Evolutionary conservation across 169 alveolate genomes (phyloP), one percentile per base, ranked within the genome.

Genomic region (Plasmodium gallinaceum): DNA sequence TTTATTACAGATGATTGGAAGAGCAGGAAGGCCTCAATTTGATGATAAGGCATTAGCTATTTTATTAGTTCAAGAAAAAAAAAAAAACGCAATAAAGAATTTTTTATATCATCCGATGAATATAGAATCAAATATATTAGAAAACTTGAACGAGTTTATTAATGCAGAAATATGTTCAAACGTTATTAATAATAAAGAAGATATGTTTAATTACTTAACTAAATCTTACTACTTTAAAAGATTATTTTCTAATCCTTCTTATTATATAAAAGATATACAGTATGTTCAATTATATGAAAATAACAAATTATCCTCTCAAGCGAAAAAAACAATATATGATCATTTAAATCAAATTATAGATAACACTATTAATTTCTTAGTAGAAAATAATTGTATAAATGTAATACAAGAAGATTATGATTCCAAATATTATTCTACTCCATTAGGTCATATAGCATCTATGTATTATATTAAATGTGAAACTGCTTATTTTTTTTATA

Each of bases 1-100:
- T 70, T 88, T 93, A 39, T 24, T 64, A 42, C 98, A 97, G 96
- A 98, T 98, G 99, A 98, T 98, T 88, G 99, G 99, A 22, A 97
- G 99, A 88, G 99, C 99, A 16, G 99, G 99, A 14, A 96, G 99
- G 57, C 99, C 99, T 5, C 97, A 98, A 88, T 98, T 94, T 90
- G 99, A 99, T 93, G 96, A 96, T 39, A 95, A 97, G 42, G 99
- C 99, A 2, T 95, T 95, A 54, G 99, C 99, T 5, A 98, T 98
- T 65, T 97, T 98, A 65, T 97, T 97, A 92, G 99, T 98, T 9
- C 98, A 97, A 61, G 98, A 98, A 92, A 95, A 97, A 8, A 98
- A 98, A 93, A 98, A 98, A 93, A 97, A 97, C 74, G 98, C 98
- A 90, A 98, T 97, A 93, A 97, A 98, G 74, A 97, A 99, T 88